Conservation (phyloP, 176 grass and related monocot species). For the Chrysopogon serrulatus region DNA sequence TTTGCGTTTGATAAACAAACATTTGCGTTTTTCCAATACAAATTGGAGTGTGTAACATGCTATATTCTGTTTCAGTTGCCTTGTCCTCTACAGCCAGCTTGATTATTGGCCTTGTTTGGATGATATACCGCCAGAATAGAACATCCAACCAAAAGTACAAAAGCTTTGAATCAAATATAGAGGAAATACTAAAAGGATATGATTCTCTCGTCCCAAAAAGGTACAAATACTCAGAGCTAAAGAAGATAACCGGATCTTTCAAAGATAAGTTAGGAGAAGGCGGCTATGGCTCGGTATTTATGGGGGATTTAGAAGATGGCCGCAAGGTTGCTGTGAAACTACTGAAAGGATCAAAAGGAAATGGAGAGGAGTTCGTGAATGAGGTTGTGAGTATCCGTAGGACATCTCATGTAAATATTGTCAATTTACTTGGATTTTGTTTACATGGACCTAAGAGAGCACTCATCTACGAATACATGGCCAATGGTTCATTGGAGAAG, state of each 20-base stretch:
- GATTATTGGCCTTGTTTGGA: neutral
- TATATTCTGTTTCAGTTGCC: neutral
- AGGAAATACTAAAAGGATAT: conserved; percentile 31
- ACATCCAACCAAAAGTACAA: neutral
- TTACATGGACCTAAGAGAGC: conserved; percentile 37
- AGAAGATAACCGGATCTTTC: conserved; percentile 52
- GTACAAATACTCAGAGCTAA: conserved; percentile 47
- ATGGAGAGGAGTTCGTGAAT: conserved; percentile 43
- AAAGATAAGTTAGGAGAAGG: conserved; percentile 48
- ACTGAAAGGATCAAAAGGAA: conserved; percentile 27
- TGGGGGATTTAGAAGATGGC: conserved; percentile 31
- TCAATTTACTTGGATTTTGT: conserved; percentile 48
- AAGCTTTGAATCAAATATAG: neutral
- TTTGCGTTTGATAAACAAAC: too few species aligned
- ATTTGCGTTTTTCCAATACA: neutral
- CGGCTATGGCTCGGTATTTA: conserved; percentile 56
- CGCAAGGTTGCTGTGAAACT: conserved; percentile 39
- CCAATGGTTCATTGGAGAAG: conserved; percentile 55
- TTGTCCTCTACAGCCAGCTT: neutral
- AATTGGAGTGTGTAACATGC: neutral
- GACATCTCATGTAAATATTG: conserved; percentile 61
- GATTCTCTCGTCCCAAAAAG: conserved; percentile 33
- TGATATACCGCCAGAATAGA: neutral
- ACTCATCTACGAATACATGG: conserved; percentile 65
- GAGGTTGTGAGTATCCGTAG: conserved; percentile 36